Percentiles rank a stretch among this genome's conserved stretches.
These are phyloP conservation scores for Lablab purpureus DNA, from an alignment of 306 rosid species.

Conservation along the genomic window DNA sequence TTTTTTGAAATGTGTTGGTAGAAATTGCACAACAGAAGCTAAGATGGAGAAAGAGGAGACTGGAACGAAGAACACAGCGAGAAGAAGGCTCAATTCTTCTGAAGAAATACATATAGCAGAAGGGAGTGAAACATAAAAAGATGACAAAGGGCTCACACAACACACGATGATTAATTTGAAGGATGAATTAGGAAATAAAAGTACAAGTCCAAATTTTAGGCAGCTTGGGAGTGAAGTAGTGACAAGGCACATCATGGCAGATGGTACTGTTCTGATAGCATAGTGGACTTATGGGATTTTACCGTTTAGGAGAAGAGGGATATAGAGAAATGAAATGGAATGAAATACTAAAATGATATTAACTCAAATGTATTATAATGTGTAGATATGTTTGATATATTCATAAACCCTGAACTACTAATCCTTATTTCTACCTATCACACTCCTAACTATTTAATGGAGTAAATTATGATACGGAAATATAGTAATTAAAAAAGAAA, in stretches of 20 bases:
- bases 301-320: too few species aligned
- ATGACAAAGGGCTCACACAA: background rate
- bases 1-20: background rate
- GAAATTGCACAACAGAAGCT: background rate
- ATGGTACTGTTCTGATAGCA: too few species aligned
- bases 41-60: background rate
- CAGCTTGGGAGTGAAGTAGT: background rate
- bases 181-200: background rate
- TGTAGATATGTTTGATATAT: background rate
- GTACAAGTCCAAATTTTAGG: background rate
- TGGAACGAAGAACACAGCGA: background rate
- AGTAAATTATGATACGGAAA: background rate
- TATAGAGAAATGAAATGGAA: too few species aligned
- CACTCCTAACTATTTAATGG: background rate
- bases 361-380: background rate
- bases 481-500: background rate
- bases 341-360: too few species aligned
- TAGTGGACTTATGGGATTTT: too few species aligned
- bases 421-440: background rate
- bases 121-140: too few species aligned
- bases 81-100: too few species aligned
- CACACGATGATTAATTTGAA: background rate
- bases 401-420: conserved; percentile 3
- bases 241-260: background rate
- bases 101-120: too few species aligned